Evolutionary conservation across 352 stramenopile species (phyloP).

Genomic region (Phytophthora gonapodyides): DNA sequence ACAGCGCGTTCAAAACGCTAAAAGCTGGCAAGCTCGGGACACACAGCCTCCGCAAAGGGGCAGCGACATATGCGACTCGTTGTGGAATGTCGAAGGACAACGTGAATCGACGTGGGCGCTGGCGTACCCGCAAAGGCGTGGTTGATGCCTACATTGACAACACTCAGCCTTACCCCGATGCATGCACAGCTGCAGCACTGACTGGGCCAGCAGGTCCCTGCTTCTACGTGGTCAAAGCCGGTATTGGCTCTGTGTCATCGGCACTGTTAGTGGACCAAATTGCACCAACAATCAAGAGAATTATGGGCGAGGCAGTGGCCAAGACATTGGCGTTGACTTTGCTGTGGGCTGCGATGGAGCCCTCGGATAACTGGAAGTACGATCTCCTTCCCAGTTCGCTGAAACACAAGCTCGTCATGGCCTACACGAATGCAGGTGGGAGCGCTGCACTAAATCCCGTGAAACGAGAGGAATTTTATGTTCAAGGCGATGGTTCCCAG

Average conservation of each 20-base stretch:
- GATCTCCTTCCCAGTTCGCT: conserved; percentile 1
- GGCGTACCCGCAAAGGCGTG: conserved; percentile 15
- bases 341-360: not conserved
- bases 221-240: conserved; percentile 20
- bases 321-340: not conserved
- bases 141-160: conserved; percentile 21
- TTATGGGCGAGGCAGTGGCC: conserved; percentile 10
- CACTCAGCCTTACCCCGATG: conserved; percentile 12
- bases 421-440: conserved; percentile 9
- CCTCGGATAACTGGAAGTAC: not conserved
- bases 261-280: conserved; percentile 12
- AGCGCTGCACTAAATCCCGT: conserved; percentile 2
- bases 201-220: conserved; percentile 15
- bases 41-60: conserved; percentile 7
- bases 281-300: conserved; percentile 3
- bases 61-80: conserved; percentile 16
- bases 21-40: conserved; percentile 13
- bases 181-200: conserved; percentile 7
- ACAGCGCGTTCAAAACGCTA: conserved; percentile 7
- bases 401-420: conserved; percentile 7
- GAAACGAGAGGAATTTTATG: conserved; percentile 9
- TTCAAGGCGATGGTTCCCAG: conserved; percentile 4
- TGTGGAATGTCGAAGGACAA: conserved; percentile 16
- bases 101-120: conserved; percentile 17
- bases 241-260: not conserved